Evolutionary conservation across 441 rosid genomes (phyloP), one percentile per base, ranked within the genome.

Genomic region (Aleurites moluccanus): DNA sequence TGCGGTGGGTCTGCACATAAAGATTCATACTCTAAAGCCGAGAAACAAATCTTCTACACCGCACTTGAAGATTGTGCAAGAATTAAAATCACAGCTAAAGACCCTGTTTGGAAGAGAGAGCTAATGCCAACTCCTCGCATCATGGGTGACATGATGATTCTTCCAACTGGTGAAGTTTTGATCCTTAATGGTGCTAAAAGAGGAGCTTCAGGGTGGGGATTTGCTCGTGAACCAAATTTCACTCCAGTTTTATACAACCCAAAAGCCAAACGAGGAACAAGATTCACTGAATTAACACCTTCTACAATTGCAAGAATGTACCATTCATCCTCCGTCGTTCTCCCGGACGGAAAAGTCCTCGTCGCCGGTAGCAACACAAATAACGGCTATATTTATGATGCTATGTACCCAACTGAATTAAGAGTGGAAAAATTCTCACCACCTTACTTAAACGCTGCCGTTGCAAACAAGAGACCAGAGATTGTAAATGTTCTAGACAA

Each of bases 301-400:
- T 16, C 84, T 0, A 75, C 28, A 6, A 89, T 91, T 35, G 72
- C 94, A 2, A 87, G 92, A 68, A 85, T 89, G 94, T 89, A 91
- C 76, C 97, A 91, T 72, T 85, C 97, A 10, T 35, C 85, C 14
- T 79, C 86, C 28, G 81, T 64, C 2, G 57, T 89, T 18, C 81
- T 91, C 4, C 92, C 94, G 0, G 92, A 91, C 10, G 88, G 86
- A 0, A 84, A 75, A 67, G 50, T 91, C 68, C 82, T 91, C 0
- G 82, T 91, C 0, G 90, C 84, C 0, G 97, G 97, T 18, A 91
- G 92, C 83, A 89, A 89, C 84, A 86, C 91, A 0, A 82, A 87
- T 71, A 75, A 88, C 9, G 88, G 88, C 4, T 88, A 91, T 77
- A 1, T 75, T 10, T 80, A 78, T 35, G 18, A 82, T 11, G 86